Conservation (phyloP, 2,329 filamentous ascomycete genomes). For the Colletotrichum sp. region DNA sequence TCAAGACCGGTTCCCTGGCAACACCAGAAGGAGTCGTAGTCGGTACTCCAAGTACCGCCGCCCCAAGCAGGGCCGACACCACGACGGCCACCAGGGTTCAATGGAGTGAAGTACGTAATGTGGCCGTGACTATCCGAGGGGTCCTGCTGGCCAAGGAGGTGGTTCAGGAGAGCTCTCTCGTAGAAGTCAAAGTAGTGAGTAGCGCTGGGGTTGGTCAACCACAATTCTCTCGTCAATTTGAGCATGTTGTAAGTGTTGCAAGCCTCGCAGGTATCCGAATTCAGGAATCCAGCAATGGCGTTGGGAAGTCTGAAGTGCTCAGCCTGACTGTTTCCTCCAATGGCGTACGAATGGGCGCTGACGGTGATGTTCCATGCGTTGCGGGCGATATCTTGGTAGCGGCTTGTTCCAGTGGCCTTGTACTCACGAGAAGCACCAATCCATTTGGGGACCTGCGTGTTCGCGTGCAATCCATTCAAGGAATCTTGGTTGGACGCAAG, state of each 20-base stretch:
- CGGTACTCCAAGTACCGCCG: constrained; percentile 59
- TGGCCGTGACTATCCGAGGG: constrained; percentile 49
- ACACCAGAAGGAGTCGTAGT: constrained; percentile 59
- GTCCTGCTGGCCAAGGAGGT: constrained; percentile 55
- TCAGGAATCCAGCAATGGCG: constrained; percentile 48
- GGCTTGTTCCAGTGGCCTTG: constrained; percentile 47
- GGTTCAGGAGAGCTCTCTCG: constrained; percentile 55
- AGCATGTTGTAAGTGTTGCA: constrained; percentile 65
- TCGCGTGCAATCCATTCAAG: constrained; percentile 55
- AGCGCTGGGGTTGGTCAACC: constrained; percentile 43
- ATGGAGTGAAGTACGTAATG: constrained; percentile 57
- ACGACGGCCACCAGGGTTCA: constrained; percentile 50
- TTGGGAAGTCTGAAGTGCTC: constrained; percentile 56
- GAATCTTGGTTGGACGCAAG: constrained; percentile 49
- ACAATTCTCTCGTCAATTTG: constrained; percentile 58
- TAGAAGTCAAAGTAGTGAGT: constrained; percentile 58
- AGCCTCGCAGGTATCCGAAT: constrained; percentile 52
- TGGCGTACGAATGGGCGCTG: constrained; percentile 53
- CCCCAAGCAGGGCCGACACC: constrained; percentile 59
- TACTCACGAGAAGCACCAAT: constrained; percentile 55
- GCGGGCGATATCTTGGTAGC: constrained; percentile 52
- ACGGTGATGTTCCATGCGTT: constrained; percentile 56
- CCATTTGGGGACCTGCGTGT: constrained; percentile 60
- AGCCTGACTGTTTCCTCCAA: constrained; percentile 58
- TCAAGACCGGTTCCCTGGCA: constrained; percentile 58